Base-by-base conservation (phyloP, 73 alveolate genomes). In the Tetrahymena elliotti region DNA sequence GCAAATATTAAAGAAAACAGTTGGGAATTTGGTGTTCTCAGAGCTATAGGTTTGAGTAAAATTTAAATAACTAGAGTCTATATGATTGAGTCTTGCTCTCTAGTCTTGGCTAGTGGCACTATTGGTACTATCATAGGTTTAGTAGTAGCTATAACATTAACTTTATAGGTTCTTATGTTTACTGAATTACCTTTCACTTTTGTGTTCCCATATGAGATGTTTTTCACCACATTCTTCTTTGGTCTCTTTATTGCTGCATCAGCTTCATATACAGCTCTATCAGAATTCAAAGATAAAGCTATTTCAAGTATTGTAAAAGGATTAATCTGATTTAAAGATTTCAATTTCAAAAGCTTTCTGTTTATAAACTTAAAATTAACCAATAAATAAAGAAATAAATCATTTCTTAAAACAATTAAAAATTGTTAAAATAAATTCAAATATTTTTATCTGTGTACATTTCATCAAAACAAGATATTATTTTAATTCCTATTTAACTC, bases 21-120 rank as follows among this genome's bases (percentile, higher is more conserved):
- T 83, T 98, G 99, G 98, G 99, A 99, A 95, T 98, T 97, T 94
- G 99, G 99, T 24, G 99, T 98, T 3, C 96, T 98, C 93, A 96
- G 99, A 96, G 98, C 99, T 35, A 97, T 99, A 16, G 99, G 99
- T 40, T 95, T 99, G 38, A 96, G 97, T 47, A 97, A 97, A 96
- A 96, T 84, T 0, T 95, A 99, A 97, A 96, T 97, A 83, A 97
- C 97, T 53, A 97, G 99, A 83, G 97, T 98, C 35, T 99, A 98
- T 95, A 95, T 99, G 93, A 98, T 98, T 93, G 99, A 99, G 94
- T 99, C 99, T 4, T 96, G 97, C 3, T 95, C 98, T 5, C 98
- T 99, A 9, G 98, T 98, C 20, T 88, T 98, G 33, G 95, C 98
- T 6, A 97, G 99, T 68, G 97, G 98, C n/a, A 33, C 98, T 34